These are phyloP conservation scores for Metschnikowia sp. DNA, from an alignment of 805 yeast genomes.

Conservation along the genomic window DNA sequence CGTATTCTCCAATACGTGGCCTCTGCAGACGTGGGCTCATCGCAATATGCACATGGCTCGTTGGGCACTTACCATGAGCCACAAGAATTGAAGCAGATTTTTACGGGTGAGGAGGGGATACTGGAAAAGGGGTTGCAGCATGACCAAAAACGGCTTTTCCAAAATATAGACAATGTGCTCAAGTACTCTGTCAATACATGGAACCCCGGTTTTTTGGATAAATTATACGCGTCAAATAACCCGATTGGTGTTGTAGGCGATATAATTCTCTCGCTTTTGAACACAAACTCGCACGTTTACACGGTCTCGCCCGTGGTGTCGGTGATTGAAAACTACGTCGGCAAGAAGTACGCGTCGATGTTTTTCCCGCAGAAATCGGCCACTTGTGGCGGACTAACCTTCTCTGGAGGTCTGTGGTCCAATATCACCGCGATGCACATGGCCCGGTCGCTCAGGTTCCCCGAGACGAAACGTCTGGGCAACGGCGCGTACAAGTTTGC, in stretches of 20 bases:
- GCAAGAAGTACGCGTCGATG: slow-evolving; percentile 61
- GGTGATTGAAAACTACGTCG: slow-evolving; percentile 66
- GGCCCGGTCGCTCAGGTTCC: slow-evolving; percentile 66
- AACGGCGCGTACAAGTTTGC: slow-evolving; percentile 55
- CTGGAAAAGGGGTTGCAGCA: slow-evolving; percentile 30
- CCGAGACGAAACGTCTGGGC: slow-evolving; percentile 67
- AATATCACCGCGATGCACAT: slow-evolving; percentile 73
- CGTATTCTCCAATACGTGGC: slow-evolving; percentile 51
- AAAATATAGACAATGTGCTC: slow-evolving; percentile 53
- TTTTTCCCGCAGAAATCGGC: slow-evolving; percentile 46
- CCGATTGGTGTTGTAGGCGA: slow-evolving; percentile 81
- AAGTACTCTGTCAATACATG: slow-evolving; percentile 75
- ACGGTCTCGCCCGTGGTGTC: slow-evolving; percentile 82
- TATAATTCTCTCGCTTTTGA: slow-evolving; percentile 60
- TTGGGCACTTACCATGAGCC: slow-evolving; percentile 58
- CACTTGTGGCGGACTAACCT: slow-evolving; percentile 76
- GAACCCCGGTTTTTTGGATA: slow-evolving; percentile 84
- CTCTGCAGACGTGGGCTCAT: slow-evolving; percentile 38
- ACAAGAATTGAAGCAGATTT: slow-evolving; percentile 34
- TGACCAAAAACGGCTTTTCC: slow-evolving; percentile 40
- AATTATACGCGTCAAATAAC: slow-evolving; percentile 79
- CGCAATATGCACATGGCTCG: slow-evolving; percentile 32
- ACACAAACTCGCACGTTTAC: slow-evolving; percentile 83
- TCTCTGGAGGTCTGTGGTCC: slow-evolving; percentile 87
- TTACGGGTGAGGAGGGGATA: slow-evolving; percentile 33